phyloP scores from a whole-genome alignment of 176 grass and related monocot species.

The Typha latifolia region DNA sequence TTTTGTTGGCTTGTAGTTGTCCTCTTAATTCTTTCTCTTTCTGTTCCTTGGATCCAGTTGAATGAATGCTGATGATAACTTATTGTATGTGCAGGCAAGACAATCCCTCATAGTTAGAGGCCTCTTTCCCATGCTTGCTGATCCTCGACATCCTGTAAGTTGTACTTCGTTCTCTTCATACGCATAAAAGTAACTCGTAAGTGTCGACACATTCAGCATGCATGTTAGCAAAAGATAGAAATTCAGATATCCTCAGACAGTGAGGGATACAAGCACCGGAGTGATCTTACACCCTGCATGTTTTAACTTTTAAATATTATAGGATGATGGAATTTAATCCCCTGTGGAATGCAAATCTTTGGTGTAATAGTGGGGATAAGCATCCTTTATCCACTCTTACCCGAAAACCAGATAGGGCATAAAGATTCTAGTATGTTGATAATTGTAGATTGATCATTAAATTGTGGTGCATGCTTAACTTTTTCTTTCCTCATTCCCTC shows the following conservation, averaged over 20 bases:
- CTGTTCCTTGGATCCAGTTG: neutral
- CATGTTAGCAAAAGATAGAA: neutral
- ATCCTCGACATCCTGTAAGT: constrained; percentile 96
- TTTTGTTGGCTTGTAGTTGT: neutral
- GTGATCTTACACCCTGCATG: too few relatives aligned
- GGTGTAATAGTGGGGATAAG: too few relatives aligned
- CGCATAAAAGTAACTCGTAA: neutral
- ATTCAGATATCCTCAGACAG: neutral
- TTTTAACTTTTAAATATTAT: too few relatives aligned
- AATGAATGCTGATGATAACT: neutral
- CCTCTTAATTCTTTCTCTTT: neutral
- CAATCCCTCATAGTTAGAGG: constrained; percentile 95
- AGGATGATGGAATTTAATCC: too few relatives aligned
- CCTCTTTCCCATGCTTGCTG: constrained; percentile 95
- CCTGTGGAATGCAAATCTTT: too few relatives aligned
- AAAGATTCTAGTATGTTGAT: too few relatives aligned
- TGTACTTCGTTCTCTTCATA: constrained; percentile 1
- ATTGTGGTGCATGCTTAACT: too few relatives aligned
- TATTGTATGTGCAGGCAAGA: constrained; percentile 51
- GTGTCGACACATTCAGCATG: neutral
- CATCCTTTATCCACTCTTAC: too few relatives aligned
- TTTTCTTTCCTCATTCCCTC: too few relatives aligned
- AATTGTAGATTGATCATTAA: too few relatives aligned
- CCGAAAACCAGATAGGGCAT: too few relatives aligned
- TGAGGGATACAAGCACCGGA: neutral